Conservation (phyloP, 2,329 filamentous ascomycete species). For the Byssothecium circinans region DNA sequence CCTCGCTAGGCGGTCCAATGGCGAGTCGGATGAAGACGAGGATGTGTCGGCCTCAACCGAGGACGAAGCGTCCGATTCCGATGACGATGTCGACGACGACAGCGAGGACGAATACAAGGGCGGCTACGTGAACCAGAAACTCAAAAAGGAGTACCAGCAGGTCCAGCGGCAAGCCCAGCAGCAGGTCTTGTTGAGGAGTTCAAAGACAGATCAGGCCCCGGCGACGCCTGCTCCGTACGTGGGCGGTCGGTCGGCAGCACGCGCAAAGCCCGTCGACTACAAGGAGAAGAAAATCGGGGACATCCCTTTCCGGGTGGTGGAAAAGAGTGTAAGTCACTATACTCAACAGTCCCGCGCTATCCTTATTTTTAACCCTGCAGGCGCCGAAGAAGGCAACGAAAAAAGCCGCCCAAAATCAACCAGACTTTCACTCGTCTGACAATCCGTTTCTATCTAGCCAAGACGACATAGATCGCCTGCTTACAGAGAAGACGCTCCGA, state of each 20-base stretch:
- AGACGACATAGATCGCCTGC: conserved; percentile 18
- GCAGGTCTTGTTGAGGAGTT: not conserved
- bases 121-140: not conserved
- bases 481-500: conserved; percentile 11
- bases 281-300: not conserved
- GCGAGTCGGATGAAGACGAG: conserved; percentile 14
- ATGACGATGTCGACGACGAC: conserved; percentile 6
- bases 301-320: not conserved
- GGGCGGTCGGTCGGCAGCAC: not conserved
- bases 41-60: conserved; percentile 9
- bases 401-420: too few relatives aligned
- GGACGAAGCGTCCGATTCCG: conserved; percentile 5
- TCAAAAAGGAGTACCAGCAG: conserved; percentile 1
- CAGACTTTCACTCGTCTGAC: conserved; percentile 11
- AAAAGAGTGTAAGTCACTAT: not conserved
- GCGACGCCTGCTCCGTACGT: not conserved
- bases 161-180: conserved; percentile 1
- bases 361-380: too few relatives aligned
- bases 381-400: too few relatives aligned
- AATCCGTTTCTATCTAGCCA: conserved; percentile 15
- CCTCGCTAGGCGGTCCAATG: conserved; percentile 24
- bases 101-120: conserved; percentile 8
- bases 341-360: too few relatives aligned
- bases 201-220: not conserved
- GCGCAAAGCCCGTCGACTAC: not conserved